Base-by-base conservation (phyloP, 495 filamentous ascomycete genomes). In the Penicillium angulare region DNA sequence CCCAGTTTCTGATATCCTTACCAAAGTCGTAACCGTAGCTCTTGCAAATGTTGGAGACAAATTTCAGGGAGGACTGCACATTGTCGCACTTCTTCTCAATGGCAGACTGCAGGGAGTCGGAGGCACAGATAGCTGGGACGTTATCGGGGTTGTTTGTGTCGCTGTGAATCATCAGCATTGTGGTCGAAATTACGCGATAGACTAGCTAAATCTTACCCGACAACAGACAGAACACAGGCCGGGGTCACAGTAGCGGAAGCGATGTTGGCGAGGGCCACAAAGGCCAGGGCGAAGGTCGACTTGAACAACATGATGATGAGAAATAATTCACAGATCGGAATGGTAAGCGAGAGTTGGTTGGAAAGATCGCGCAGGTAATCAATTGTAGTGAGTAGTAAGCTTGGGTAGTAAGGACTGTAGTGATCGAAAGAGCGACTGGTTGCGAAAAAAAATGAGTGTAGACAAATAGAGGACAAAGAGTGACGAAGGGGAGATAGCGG, bases 251-350 rank as follows among this genome's bases (percentile, higher is more conserved):
- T 36, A 40, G 65, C 64, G 38, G 52, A 50, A 24, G 61, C 71
- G 41, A 72, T 50, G 51, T 64, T 69, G 60, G 60, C 43, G 46
- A 74, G 59, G 39, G 69, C 69, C 39, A 72, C 44, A 36, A 71
- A 50, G 48, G 67, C 63, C 36, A 69, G 39, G 44, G 55, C 46
- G 49, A 74, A 16, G 51, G 66, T 57, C 21, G 63, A 67, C 51
- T 72, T 55, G 62, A 72, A 69, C 43, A 71, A 42, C 71, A 74
- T 74, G 35, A 17, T 67, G 61, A 44, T 38, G 48, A 32, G 23
- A n/a, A 38, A 46, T 16, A 48, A 40, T 49, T 26, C 52, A 59
- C 42, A 36, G 13, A 44, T 33, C 18, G 39, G 29, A 50, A 44
- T 43, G 42, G 43, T 43, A 44, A 39, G 47, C 20, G 49, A 42